Evolutionary conservation across 495 filamentous ascomycete species (phyloP).

Genomic region (Staphylotrichum tortipilum): DNA sequence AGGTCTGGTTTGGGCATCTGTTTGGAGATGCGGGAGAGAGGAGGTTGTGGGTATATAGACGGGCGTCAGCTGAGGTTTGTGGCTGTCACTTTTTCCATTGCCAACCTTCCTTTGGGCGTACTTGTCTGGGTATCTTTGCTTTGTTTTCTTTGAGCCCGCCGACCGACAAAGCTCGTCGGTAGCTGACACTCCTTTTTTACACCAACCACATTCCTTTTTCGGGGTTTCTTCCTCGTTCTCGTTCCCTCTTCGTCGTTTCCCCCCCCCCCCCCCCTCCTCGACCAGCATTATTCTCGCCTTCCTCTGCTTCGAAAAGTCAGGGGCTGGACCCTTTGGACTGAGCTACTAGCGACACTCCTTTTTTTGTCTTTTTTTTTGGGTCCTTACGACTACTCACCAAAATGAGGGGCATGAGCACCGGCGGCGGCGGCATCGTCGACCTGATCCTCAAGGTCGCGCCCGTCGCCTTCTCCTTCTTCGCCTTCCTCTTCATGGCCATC

Average conservation of each 20-base stretch:
- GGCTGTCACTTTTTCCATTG: neutral
- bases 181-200: neutral
- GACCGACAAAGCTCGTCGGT: neutral
- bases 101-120: neutral
- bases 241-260: too few species aligned
- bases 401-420: conserved; percentile 5
- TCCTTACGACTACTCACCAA: neutral
- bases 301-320: neutral
- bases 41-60: conserved; percentile 1
- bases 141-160: too few species aligned
- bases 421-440: neutral
- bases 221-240: neutral
- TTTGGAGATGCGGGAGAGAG: too few species aligned
- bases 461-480: conserved; percentile 38
- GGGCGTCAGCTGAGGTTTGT: neutral
- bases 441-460: conserved; percentile 19
- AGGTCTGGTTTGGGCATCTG: too few species aligned
- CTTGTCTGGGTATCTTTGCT: too few species aligned
- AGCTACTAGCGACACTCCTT: conserved; percentile 3
- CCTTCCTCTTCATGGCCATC: conserved; percentile 57
- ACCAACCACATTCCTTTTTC: conserved; percentile 4
- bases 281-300: too few species aligned
- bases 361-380: too few species aligned
- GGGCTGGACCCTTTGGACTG: conserved; percentile 3
- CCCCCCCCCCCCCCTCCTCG: too few species aligned